A percentile compares a stretch with the other conserved stretches of the same genome.
phyloP scores from a whole-genome alignment of 2,329 filamentous ascomycete genomes.

The Neonectria ditissima region DNA sequence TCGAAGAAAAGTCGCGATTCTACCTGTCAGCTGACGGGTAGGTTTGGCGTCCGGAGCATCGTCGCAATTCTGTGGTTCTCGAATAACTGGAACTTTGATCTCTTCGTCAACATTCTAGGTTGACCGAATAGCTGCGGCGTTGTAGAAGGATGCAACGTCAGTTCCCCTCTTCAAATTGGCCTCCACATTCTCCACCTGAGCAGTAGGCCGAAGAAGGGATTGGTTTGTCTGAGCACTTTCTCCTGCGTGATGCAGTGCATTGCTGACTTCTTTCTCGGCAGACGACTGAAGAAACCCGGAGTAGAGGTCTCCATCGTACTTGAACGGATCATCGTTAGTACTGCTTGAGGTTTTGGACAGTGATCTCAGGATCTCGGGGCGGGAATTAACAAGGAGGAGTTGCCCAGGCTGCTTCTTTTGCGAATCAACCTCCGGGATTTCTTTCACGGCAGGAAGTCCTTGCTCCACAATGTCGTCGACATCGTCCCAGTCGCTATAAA shows the following conservation, averaged over 20 bases:
- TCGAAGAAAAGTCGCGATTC: conserved; percentile 36
- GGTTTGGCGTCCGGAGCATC: conserved; percentile 10
- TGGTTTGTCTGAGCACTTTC: conserved; percentile 35
- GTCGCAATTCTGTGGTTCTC: conserved; percentile 25
- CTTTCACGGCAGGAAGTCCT: conserved; percentile 10
- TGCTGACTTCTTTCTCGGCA: conserved; percentile 59
- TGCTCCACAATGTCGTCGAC: conserved; percentile 16
- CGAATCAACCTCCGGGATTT: conserved; percentile 5
- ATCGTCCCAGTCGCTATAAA: conserved; percentile 41
- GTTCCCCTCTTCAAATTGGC: conserved; percentile 16
- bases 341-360: conserved; percentile 50
- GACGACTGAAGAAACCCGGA: conserved; percentile 52
- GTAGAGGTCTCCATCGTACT: conserved; percentile 57
- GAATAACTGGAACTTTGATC: conserved; percentile 51
- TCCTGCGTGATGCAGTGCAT: conserved; percentile 49
- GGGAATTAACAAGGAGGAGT: background rate
- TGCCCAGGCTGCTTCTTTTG: background rate
- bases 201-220: conserved; percentile 4
- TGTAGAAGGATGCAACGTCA: conserved; percentile 49
- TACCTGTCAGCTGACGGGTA: conserved; percentile 27
- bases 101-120: conserved; percentile 56
- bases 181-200: conserved; percentile 13
- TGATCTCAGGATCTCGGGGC: conserved; percentile 30
- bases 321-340: conserved; percentile 58
- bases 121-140: conserved; percentile 52